A percentile compares a stretch with the other conserved stretches of the same genome.
phyloP scores from a whole-genome alignment of 495 filamentous ascomycete species.

The Xylaria cubensis region DNA sequence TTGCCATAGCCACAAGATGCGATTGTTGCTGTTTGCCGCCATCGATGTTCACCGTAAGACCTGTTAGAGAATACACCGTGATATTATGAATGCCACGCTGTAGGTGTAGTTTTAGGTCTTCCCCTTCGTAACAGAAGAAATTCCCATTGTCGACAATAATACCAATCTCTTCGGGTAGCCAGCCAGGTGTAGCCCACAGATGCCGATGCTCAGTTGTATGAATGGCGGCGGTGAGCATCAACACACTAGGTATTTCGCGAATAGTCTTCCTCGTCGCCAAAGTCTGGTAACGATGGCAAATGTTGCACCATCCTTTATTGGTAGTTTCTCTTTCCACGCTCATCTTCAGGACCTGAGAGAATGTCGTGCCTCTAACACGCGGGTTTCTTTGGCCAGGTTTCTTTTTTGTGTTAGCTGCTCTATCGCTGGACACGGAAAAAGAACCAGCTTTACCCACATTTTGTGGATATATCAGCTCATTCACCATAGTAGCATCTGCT shows the following conservation, averaged over 20 bases:
- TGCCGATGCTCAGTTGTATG: slow-evolving; percentile 72
- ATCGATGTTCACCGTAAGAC: slow-evolving; percentile 86
- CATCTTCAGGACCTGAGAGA: slow-evolving; percentile 83
- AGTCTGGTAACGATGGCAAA: slow-evolving; percentile 84
- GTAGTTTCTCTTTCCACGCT: slow-evolving; percentile 86
- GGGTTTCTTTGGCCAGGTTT: slow-evolving; percentile 56
- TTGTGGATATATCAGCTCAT: slow-evolving; percentile 82
- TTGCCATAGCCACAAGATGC: slow-evolving; percentile 89
- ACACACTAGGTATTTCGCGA: slow-evolving; percentile 75
- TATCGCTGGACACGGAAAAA: slow-evolving; percentile 28
- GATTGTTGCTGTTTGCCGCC: slow-evolving; percentile 81
- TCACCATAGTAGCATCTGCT: slow-evolving; percentile 72
- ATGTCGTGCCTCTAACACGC: slow-evolving; percentile 63
- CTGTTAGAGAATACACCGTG: slow-evolving; percentile 88
- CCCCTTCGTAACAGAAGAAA: slow-evolving; percentile 88
- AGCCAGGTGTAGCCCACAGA: slow-evolving; percentile 85
- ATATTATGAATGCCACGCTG: slow-evolving; percentile 70
- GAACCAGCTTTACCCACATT: slow-evolving; percentile 46
- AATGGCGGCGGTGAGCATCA: slow-evolving; percentile 84
- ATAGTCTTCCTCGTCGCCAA: slow-evolving; percentile 80
- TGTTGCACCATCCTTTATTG: slow-evolving; percentile 86
- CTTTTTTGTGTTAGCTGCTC: slow-evolving; percentile 36
- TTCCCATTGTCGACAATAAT: slow-evolving; percentile 81
- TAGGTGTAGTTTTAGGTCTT: slow-evolving; percentile 75
- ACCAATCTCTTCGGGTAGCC: slow-evolving; percentile 92